Percentiles rank a stretch among this genome's conserved stretches.
phyloP scores from a whole-genome alignment of 306 rosid species.

The Dicorynia guianensis region DNA sequence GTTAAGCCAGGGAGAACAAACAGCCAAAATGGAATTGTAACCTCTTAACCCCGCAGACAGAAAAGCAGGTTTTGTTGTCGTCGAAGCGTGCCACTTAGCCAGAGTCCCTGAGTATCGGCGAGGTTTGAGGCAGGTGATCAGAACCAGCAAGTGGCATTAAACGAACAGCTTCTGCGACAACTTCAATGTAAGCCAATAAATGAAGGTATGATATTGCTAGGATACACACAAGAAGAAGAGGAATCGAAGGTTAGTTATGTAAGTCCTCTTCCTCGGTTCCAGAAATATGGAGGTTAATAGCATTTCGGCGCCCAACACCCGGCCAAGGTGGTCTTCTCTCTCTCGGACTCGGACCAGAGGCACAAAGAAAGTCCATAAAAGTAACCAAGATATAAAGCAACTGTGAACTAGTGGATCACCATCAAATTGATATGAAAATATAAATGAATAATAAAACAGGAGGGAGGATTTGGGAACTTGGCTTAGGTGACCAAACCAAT shows the following conservation, averaged over 20 bases:
- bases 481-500: conserved; percentile 8
- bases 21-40: conserved; percentile 25
- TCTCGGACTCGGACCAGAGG: not conserved
- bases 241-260: conserved; percentile 24
- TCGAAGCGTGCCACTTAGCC: not conserved
- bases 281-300: not conserved
- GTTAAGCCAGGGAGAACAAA: not conserved
- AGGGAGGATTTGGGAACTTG: not conserved
- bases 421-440: not conserved
- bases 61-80: not conserved
- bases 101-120: conserved; percentile 2
- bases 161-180: conserved; percentile 7
- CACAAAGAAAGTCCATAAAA: not conserved
- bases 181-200: conserved; percentile 34
- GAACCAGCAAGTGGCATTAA: not conserved
- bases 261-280: not conserved
- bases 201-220: conserved; percentile 5
- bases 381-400: not conserved
- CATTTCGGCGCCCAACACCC: not conserved
- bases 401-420: not conserved
- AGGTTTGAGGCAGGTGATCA: not conserved
- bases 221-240: conserved; percentile 5
- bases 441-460: too few relatives aligned
- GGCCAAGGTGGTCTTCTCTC: not conserved
- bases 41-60: conserved; percentile 21